A percentile compares a stretch with the other conserved stretches of the same genome.
Evolutionary conservation across 2,329 filamentous ascomycete species (phyloP).

Genomic region (Neurospora sp.): DNA sequence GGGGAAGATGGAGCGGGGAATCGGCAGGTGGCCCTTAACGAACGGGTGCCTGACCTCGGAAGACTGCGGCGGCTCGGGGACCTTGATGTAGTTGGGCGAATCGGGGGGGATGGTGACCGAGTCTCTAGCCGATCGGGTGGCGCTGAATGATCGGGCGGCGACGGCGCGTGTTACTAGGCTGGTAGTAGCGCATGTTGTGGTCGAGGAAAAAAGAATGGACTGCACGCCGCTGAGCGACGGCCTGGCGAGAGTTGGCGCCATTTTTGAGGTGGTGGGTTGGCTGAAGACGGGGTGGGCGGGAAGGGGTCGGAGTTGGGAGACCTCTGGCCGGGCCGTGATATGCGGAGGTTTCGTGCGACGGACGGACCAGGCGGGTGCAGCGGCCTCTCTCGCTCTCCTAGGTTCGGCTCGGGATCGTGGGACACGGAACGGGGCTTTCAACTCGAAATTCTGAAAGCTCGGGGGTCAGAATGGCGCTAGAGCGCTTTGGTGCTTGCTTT

Average conservation of each 20-base stretch:
- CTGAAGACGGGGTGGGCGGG: slow-evolving; percentile 5
- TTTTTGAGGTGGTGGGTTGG: slow-evolving; percentile 7
- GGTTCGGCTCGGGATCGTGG: not conserved
- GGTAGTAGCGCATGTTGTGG: not conserved
- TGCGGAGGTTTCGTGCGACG: not conserved
- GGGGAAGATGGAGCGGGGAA: slow-evolving; percentile 73
- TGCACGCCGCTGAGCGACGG: slow-evolving; percentile 16
- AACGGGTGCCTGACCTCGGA: slow-evolving; percentile 35
- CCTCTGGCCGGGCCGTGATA: slow-evolving; percentile 2
- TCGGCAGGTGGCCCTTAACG: slow-evolving; percentile 71
- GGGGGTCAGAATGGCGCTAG: slow-evolving; percentile 5
- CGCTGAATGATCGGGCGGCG: slow-evolving; percentile 15
- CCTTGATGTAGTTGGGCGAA: slow-evolving; percentile 76
- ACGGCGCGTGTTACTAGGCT: not conserved
- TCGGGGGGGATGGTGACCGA: slow-evolving; percentile 61
- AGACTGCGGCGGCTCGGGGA: slow-evolving; percentile 69
- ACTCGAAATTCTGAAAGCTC: slow-evolving; percentile 15
- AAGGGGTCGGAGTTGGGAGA: slow-evolving; percentile 1
- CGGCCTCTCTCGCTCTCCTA: not conserved
- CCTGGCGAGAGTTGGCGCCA: slow-evolving; percentile 19
- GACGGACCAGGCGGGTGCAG: not conserved
- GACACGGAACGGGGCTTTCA: not conserved
- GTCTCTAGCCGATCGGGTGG: slow-evolving; percentile 21
- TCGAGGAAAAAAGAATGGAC: slow-evolving; percentile 11
- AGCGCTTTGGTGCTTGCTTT: slow-evolving; percentile 4